A percentile compares a stretch with the other conserved stretches of the same genome.
These are phyloP conservation scores for Gryganskiella cystojenkinii DNA, from an alignment of 192 early-diverging fungal genomes.

Conservation along the genomic window DNA sequence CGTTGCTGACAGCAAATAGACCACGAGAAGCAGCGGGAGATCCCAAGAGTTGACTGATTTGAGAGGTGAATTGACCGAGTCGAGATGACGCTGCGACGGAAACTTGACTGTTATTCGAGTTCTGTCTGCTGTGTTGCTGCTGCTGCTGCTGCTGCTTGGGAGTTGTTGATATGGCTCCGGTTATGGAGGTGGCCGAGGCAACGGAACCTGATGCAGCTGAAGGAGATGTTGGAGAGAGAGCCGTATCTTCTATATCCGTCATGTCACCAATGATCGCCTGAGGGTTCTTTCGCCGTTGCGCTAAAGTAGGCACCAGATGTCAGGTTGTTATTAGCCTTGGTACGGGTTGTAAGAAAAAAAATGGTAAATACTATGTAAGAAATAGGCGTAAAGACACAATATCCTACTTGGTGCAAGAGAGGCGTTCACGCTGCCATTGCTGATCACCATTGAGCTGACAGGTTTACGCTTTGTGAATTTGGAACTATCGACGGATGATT, in stretches of 20 bases:
- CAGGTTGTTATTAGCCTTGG: too few relatives aligned
- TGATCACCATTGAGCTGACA: not conserved
- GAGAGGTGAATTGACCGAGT: constrained; percentile 2
- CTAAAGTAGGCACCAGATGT: too few relatives aligned
- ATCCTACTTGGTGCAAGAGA: not conserved
- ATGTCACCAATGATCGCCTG: constrained; percentile 42
- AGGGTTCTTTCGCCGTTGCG: constrained; percentile 26
- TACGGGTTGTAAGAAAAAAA: too few relatives aligned
- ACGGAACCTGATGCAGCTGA: not conserved
- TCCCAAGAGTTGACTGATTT: not conserved
- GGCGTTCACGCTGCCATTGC: not conserved
- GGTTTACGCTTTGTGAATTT: constrained; percentile 40
- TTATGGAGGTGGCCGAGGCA: not conserved
- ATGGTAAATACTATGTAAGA: not conserved
- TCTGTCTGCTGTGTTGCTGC: not conserved
- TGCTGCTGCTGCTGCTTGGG: not conserved
- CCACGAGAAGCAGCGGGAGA: not conserved
- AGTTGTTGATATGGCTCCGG: too few relatives aligned
- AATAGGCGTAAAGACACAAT: too few relatives aligned
- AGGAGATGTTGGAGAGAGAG: not conserved
- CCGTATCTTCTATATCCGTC: constrained; percentile 1
- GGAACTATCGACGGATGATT: constrained; percentile 23
- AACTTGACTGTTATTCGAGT: not conserved
- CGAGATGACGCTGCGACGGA: not conserved
- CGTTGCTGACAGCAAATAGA: not conserved